Percentiles rank a stretch among this genome's conserved stretches.
Evolutionary conservation across 2,329 filamentous ascomycete species (phyloP).

Genomic region (Talaromyces sp.): DNA sequence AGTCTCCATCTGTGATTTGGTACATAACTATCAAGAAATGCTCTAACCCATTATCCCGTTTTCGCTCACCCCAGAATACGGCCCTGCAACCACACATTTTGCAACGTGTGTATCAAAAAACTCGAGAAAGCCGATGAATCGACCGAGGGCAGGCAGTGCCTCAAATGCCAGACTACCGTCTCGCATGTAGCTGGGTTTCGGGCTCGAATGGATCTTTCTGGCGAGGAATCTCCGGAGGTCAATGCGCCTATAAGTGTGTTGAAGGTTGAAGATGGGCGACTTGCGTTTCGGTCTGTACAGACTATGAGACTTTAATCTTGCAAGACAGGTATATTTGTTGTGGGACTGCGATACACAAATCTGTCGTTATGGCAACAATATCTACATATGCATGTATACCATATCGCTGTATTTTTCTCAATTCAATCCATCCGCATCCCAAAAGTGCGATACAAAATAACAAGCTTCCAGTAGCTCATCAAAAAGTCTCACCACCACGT

Average conservation of each 20-base stretch:
- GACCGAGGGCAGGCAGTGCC: neutral
- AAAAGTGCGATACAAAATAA: neutral
- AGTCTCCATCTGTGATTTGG: neutral
- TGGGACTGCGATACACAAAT: neutral
- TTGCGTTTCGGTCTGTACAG: neutral
- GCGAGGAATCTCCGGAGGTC: neutral
- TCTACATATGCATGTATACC: neutral
- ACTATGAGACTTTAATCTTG: neutral
- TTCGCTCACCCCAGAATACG: neutral
- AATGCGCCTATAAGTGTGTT: neutral
- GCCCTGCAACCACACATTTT: neutral
- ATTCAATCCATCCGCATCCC: neutral
- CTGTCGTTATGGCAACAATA: neutral
- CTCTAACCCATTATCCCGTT: no score
- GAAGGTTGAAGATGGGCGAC: neutral
- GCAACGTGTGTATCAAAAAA: neutral
- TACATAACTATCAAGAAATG: neutral
- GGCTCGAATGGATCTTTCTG: neutral
- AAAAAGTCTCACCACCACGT: conserved; percentile 13
- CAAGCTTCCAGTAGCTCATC: neutral
- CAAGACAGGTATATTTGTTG: neutral
- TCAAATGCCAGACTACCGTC: neutral
- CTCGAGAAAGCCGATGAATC: neutral
- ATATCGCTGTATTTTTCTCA: neutral
- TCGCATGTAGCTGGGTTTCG: neutral